These are phyloP conservation scores for Lyophyllum atratum DNA, from an alignment of 768 basidiomycete species.

Conservation along the genomic window DNA sequence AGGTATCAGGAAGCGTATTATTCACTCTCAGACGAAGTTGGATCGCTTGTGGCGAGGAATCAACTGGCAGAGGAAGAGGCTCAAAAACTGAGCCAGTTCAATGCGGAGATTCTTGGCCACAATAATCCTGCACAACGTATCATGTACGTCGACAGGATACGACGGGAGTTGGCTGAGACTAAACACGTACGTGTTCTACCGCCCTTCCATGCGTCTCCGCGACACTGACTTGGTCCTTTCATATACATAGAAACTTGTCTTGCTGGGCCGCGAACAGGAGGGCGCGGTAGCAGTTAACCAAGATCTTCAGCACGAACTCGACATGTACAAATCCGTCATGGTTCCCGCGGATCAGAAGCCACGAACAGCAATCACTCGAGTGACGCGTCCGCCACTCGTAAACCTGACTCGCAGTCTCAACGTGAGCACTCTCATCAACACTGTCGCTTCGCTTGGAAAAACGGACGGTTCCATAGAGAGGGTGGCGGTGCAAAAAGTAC, in stretches of 20 bases:
- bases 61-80: slow-evolving; percentile 82
- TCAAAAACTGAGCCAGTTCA: slow-evolving; percentile 72
- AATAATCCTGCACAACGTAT: slow-evolving; percentile 85
- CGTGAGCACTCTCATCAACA: not conserved
- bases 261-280: slow-evolving; percentile 51
- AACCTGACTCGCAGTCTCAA: slow-evolving; percentile 44
- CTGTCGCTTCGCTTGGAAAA: not conserved
- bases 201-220: not conserved
- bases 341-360: slow-evolving; percentile 52
- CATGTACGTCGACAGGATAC: slow-evolving; percentile 82
- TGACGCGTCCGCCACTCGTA: slow-evolving; percentile 49
- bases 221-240: not conserved
- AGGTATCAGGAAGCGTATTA: slow-evolving; percentile 74
- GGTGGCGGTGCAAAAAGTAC: slow-evolving; percentile 14
- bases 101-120: slow-evolving; percentile 85
- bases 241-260: slow-evolving; percentile 45
- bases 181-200: slow-evolving; percentile 65
- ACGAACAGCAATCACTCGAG: slow-evolving; percentile 53
- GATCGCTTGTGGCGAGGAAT: slow-evolving; percentile 65
- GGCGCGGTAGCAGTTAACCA: slow-evolving; percentile 41
- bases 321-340: slow-evolving; percentile 61
- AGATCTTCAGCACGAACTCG: slow-evolving; percentile 54
- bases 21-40: slow-evolving; percentile 62
- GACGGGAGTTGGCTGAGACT: slow-evolving; percentile 75
- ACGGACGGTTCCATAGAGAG: slow-evolving; percentile 1